Evolutionary conservation across 2,329 filamentous ascomycete species (phyloP), one percentile per base, ranked within the genome.

Genomic region (Trichothecium sympodiale): DNA sequence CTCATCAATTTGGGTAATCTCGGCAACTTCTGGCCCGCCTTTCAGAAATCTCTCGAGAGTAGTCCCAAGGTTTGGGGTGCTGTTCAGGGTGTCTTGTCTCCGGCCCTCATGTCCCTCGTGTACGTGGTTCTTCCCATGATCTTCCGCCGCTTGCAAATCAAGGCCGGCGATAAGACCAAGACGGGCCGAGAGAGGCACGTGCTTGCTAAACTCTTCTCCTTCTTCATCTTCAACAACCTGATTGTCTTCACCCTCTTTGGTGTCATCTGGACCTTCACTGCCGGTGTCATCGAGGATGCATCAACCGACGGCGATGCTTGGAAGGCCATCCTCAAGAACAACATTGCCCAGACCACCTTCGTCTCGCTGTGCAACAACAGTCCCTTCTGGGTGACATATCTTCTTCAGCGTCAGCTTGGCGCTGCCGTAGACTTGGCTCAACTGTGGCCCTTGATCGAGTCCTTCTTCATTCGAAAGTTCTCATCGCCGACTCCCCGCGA

Each of bases 191-290:
- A 98, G 55, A 74, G 86, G 20, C 89, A 96, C 56, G 91, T 98
- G 35, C 71, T 91, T 40, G 79, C 77, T 43, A 93, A 94, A 57
- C 71, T 98, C 3, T 98, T 93, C 60, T 74, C 83, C 14, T 98
- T 98, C 64, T 98, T 98, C 59, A 75, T 95, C 35, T 87, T 98
- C 68, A 98, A 98, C 71, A 96, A 96, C 53, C 60, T 98, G 37
- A 66, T 98, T 45, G 79, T 96, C 39, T 96, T 96, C 59, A 95
- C 88, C 9, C 66, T 94, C 12, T 96, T 96, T 57, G 85, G 83
- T 31, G 78, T 84, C 2, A 61, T 87, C 13, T 95, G 85, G 77
- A 65, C 66, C 2, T 87, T 88, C 48, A 65, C 87, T 8, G 62
- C 77, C 1, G 65, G 65, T 4, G 76, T 94, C 27, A 62, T 88